Percentiles rank a stretch among this genome's conserved stretches.
Evolutionary conservation across 371 early-diverging fungal genomes (phyloP).

Genomic region (Actinomortierella ambigua): DNA sequence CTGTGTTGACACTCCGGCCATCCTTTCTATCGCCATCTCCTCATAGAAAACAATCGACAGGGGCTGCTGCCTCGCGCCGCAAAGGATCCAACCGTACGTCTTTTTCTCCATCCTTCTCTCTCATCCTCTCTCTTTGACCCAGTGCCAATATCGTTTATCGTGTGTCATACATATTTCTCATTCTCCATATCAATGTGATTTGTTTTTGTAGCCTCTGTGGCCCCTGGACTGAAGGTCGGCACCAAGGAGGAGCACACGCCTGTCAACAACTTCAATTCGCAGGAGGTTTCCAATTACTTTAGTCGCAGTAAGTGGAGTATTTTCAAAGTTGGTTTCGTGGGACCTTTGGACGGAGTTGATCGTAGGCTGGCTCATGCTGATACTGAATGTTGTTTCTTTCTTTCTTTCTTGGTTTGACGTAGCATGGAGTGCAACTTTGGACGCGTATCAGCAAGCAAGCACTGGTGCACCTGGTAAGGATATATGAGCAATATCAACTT

Average conservation of each 20-base stretch:
- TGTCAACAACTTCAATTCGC: conserved; percentile 43
- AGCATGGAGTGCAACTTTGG: conserved; percentile 35
- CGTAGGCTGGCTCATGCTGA: background rate
- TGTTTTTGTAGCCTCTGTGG: too few relatives aligned
- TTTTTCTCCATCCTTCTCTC: background rate
- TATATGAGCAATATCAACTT: background rate
- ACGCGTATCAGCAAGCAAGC: conserved; percentile 22
- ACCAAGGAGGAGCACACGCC: conserved; percentile 15
- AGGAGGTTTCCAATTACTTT: conserved; percentile 38
- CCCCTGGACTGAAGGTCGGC: too few relatives aligned
- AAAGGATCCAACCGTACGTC: conserved; percentile 11
- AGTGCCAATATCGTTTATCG: too few relatives aligned
- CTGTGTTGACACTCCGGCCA: too few relatives aligned
- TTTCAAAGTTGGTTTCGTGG: background rate
- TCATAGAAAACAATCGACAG: conserved; percentile 9
- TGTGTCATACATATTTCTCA: too few relatives aligned
- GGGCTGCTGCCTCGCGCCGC: conserved; percentile 10
- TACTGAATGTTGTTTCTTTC: background rate
- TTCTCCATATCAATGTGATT: too few relatives aligned
- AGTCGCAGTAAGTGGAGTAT: conserved; percentile 21
- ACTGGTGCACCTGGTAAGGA: conserved; percentile 12
- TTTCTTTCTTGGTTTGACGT: background rate
- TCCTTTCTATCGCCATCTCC: background rate
- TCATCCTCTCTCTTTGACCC: background rate
- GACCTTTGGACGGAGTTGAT: background rate